Conservation (phyloP, 2,329 filamentous ascomycete species). For the Lecanosticta acicola region DNA sequence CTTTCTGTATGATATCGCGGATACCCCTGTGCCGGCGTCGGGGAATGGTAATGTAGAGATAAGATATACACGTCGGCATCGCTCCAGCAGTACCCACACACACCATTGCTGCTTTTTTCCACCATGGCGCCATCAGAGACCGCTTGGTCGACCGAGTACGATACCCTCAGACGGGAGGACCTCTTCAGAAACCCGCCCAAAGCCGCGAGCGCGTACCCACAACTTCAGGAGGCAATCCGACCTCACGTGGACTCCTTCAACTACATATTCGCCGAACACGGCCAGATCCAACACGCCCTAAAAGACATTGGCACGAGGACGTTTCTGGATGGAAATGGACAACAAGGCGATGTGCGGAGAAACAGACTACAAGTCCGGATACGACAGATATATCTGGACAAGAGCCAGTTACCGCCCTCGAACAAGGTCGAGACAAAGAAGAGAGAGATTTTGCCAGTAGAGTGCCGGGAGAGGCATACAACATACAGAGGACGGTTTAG, state of each 20-base stretch:
- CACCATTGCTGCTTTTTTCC: background rate
- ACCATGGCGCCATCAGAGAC: constrained; percentile 30
- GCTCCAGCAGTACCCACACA: background rate
- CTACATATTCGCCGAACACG: constrained; percentile 70
- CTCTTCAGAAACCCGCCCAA: constrained; percentile 85
- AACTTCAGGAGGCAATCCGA: constrained; percentile 75
- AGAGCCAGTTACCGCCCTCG: constrained; percentile 67
- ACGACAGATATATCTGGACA: constrained; percentile 76
- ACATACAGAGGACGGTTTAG: constrained; percentile 85
- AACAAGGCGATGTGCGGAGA: constrained; percentile 44
- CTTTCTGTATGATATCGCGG: background rate
- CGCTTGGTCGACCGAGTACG: constrained; percentile 74
- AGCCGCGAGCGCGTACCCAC: constrained; percentile 82
- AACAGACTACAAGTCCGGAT: constrained; percentile 76
- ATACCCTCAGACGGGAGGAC: constrained; percentile 77
- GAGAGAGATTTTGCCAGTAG: constrained; percentile 81
- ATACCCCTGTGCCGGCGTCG: background rate
- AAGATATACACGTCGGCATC: no score
- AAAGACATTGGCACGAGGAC: constrained; percentile 85
- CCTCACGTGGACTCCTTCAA: constrained; percentile 97
- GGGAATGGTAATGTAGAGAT: constrained; percentile 4
- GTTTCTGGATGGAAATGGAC: constrained; percentile 67
- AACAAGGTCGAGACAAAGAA: constrained; percentile 78
- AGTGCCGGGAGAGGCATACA: constrained; percentile 88
- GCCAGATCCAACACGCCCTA: constrained; percentile 67